phyloP scores from a whole-genome alignment of 441 rosid species.

The Aleurites moluccanus region DNA sequence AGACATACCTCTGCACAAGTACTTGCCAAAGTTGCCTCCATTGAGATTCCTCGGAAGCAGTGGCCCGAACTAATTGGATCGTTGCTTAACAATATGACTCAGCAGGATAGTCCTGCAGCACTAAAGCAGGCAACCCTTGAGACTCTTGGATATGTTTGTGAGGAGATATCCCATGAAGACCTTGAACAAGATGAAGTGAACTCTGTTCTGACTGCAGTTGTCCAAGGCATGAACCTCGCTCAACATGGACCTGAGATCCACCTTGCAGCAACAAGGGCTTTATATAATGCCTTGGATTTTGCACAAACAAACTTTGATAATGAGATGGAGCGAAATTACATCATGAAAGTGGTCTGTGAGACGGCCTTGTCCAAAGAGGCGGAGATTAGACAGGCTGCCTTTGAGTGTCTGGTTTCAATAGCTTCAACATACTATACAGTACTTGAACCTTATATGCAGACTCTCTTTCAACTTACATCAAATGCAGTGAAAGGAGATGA shows the following conservation, averaged over 20 bases:
- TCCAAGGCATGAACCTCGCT: constrained; percentile 87
- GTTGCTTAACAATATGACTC: constrained; percentile 78
- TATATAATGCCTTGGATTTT: constrained; percentile 81
- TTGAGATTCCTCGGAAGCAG: constrained; percentile 87
- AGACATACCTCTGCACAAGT: constrained; percentile 90
- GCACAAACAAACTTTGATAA: constrained; percentile 91
- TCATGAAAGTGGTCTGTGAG: constrained; percentile 91
- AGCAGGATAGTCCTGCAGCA: constrained; percentile 51
- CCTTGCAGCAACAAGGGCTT: constrained; percentile 81
- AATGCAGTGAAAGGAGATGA: constrained; percentile 88
- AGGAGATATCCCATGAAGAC: constrained; percentile 78
- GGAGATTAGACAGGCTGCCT: constrained; percentile 86
- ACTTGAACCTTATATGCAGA: constrained; percentile 80
- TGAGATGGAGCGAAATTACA: constrained; percentile 86
- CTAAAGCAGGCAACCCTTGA: constrained; percentile 88
- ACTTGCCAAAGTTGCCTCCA: constrained; percentile 81
- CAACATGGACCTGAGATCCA: constrained; percentile 70
- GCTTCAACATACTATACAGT: constrained; percentile 83
- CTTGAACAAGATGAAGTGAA: constrained; percentile 85
- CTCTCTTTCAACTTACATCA: constrained; percentile 81
- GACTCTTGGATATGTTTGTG: constrained; percentile 92
- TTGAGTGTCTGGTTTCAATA: constrained; percentile 91
- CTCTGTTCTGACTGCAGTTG: constrained; percentile 86
- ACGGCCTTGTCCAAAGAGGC: constrained; percentile 79
- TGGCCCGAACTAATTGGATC: constrained; percentile 85